Percentiles rank a stretch among this genome's conserved stretches.
Evolutionary conservation across 2,329 filamentous ascomycete genomes (phyloP).

Genomic region (Cladosporium sp.): DNA sequence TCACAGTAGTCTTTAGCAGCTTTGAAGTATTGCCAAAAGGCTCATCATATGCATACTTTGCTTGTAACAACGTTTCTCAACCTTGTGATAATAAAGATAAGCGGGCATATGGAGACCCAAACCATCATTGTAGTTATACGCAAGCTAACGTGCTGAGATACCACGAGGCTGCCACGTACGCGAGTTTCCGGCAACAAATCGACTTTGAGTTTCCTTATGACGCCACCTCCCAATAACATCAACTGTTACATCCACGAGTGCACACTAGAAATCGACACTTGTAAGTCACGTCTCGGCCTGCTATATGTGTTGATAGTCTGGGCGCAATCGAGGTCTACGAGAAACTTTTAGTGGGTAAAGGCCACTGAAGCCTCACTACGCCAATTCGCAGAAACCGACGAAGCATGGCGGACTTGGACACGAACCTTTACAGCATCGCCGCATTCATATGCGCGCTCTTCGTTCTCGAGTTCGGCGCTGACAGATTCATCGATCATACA

Average conservation of each 20-base stretch:
- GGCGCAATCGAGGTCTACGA: not conserved
- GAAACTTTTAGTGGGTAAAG: not conserved
- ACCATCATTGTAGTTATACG: not conserved
- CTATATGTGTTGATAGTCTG: not conserved
- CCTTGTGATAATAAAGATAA: not conserved
- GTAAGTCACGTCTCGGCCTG: not conserved
- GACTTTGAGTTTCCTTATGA: not conserved
- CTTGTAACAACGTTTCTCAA: not conserved
- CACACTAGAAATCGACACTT: not conserved
- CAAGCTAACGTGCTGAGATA: not conserved
- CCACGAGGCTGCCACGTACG: not conserved
- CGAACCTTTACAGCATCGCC: conserved; percentile 43
- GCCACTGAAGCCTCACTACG: not conserved
- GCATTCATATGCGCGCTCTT: conserved; percentile 50
- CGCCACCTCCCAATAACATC: not conserved
- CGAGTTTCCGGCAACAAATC: not conserved
- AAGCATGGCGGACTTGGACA: conserved; percentile 32
- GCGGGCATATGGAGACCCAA: not conserved
- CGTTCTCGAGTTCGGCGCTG: conserved; percentile 54
- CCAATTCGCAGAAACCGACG: not conserved
- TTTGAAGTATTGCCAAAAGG: not conserved
- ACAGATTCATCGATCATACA: conserved; percentile 56
- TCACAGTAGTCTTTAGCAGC: not conserved
- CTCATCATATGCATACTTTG: not conserved
- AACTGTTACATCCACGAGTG: not conserved